These are phyloP conservation scores for Cercospora sojina DNA, from an alignment of 2,329 filamentous ascomycete species.

Conservation along the genomic window DNA sequence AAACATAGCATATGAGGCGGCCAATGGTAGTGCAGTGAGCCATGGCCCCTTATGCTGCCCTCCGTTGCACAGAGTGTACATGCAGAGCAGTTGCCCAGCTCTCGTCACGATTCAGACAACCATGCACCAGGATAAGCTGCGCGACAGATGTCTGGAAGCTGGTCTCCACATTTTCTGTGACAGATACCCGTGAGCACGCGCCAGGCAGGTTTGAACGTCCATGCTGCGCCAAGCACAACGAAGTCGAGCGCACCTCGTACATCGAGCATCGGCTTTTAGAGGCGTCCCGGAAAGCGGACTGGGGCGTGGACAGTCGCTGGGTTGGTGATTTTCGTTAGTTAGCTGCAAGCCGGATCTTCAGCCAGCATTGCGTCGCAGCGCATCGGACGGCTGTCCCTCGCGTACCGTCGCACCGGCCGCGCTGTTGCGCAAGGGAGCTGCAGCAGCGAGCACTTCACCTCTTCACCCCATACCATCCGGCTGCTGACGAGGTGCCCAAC, in stretches of 20 bases:
- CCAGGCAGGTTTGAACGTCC: not conserved
- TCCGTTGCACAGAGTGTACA: not conserved
- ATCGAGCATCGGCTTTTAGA: not conserved
- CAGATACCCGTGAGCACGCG: not conserved
- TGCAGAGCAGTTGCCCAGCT: not conserved
- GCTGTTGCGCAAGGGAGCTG: not conserved
- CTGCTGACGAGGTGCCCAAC: not conserved
- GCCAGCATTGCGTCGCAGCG: not conserved
- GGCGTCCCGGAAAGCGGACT: not conserved
- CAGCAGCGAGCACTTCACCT: not conserved
- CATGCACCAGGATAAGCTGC: not conserved
- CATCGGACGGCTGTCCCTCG: conserved; percentile 2
- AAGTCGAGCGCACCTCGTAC: not conserved
- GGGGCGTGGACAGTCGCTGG: not conserved
- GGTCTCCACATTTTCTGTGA: not conserved
- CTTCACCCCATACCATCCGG: not conserved
- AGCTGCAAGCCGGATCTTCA: not conserved
- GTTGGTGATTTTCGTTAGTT: not conserved
- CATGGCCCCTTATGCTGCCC: not conserved
- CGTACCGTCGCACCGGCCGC: not conserved
- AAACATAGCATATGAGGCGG: not conserved
- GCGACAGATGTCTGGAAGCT: not conserved
- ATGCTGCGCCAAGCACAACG: not conserved
- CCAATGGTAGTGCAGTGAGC: not conserved
- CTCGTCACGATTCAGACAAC: not conserved